phyloP scores from a whole-genome alignment of 2,329 filamentous ascomycete genomes.

The Cylindrodendrum hubeiense region DNA sequence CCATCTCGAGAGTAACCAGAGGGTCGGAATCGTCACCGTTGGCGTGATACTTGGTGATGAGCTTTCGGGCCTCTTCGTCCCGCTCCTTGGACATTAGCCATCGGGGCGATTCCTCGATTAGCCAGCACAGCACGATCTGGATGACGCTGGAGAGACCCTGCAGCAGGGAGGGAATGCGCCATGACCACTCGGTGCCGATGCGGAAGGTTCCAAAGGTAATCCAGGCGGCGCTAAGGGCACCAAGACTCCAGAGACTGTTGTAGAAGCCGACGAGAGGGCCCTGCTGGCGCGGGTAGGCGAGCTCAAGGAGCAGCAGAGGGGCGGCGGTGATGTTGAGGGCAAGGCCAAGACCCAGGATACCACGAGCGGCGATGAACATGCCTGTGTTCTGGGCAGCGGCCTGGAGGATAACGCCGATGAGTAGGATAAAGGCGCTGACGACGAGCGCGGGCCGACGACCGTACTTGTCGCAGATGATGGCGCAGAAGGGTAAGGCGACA shows the following conservation, averaged over 20 bases:
- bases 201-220: slow-evolving; percentile 31
- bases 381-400: slow-evolving; percentile 9
- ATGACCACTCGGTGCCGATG: slow-evolving; percentile 29
- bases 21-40: slow-evolving; percentile 57
- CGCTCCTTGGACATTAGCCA: slow-evolving; percentile 43
- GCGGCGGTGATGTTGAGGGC: slow-evolving; percentile 32
- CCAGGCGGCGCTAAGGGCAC: slow-evolving; percentile 27
- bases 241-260: slow-evolving; percentile 33
- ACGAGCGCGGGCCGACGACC: slow-evolving; percentile 32
- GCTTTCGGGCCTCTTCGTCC: slow-evolving; percentile 59
- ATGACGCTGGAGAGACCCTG: slow-evolving; percentile 22
- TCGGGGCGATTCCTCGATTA: slow-evolving; percentile 58
- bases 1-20: slow-evolving; percentile 61
- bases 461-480: slow-evolving; percentile 30
- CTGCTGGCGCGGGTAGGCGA: slow-evolving; percentile 33
- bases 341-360: slow-evolving; percentile 32
- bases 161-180: slow-evolving; percentile 29
- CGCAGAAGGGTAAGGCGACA: slow-evolving; percentile 29
- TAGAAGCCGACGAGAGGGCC: slow-evolving; percentile 35
- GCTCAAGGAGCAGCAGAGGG: slow-evolving; percentile 27
- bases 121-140: slow-evolving; percentile 16
- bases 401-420: slow-evolving; percentile 25
- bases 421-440: slow-evolving; percentile 26
- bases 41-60: slow-evolving; percentile 63
- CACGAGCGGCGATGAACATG: slow-evolving; percentile 27